These are phyloP conservation scores for Periconia digitata DNA, from an alignment of 2,329 filamentous ascomycete species.

Conservation along the genomic window DNA sequence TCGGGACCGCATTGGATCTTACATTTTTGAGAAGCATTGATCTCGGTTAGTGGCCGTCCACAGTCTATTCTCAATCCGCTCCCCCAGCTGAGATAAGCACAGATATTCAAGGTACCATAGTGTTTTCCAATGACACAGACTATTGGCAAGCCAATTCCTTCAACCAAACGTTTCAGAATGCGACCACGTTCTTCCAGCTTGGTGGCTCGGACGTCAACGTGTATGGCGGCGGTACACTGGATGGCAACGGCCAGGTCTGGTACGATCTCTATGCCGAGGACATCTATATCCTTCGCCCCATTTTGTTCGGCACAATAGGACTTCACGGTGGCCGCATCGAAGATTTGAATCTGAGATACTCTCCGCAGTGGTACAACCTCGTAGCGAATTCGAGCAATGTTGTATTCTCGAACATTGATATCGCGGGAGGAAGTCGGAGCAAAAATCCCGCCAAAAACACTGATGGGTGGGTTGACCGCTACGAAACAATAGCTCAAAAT, in stretches of 20 bases:
- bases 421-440: slow-evolving; percentile 58
- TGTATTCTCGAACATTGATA: slow-evolving; percentile 63
- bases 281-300: slow-evolving; percentile 60
- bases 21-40: slow-evolving; percentile 67
- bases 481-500: neutral
- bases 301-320: slow-evolving; percentile 60
- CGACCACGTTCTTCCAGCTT: slow-evolving; percentile 67
- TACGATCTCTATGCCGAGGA: slow-evolving; percentile 64
- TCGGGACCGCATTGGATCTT: slow-evolving; percentile 66
- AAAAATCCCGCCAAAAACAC: slow-evolving; percentile 64
- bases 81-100: slow-evolving; percentile 4
- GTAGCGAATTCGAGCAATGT: slow-evolving; percentile 67
- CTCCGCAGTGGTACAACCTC: slow-evolving; percentile 65
- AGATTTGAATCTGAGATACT: slow-evolving; percentile 62
- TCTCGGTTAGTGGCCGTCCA: slow-evolving; percentile 46
- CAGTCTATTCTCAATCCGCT: neutral
- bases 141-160: slow-evolving; percentile 70
- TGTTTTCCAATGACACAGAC: slow-evolving; percentile 66
- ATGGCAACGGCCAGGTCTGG: slow-evolving; percentile 67
- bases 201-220: slow-evolving; percentile 68
- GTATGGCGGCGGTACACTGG: slow-evolving; percentile 64
- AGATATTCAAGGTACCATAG: slow-evolving; percentile 62
- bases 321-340: slow-evolving; percentile 61
- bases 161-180: slow-evolving; percentile 66
- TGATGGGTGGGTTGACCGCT: slow-evolving; percentile 47